These are phyloP conservation scores for Chrysoporthe deuterocubensis DNA, from an alignment of 2,329 filamentous ascomycete species.

Conservation along the genomic window DNA sequence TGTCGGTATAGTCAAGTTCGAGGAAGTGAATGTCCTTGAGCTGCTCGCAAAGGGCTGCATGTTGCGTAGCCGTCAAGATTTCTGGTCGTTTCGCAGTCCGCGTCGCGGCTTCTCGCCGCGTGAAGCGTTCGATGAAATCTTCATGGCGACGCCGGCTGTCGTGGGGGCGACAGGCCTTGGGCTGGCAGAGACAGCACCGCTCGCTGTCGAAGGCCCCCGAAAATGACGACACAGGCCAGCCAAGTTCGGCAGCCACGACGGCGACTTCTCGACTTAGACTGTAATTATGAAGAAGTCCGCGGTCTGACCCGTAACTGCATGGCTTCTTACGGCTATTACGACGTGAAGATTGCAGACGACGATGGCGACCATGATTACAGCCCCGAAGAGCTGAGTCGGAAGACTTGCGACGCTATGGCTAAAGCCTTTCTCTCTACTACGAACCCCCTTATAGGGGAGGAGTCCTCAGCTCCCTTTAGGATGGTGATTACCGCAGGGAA, in stretches of 20 bases:
- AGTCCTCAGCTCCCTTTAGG: too few species aligned
- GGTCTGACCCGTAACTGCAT: too few species aligned
- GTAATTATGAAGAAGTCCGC: neutral
- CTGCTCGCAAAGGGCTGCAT: slow-evolving; percentile 30
- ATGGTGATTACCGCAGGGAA: too few species aligned
- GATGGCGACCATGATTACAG: too few species aligned
- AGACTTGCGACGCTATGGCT: too few species aligned
- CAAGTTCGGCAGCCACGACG: slow-evolving; percentile 2
- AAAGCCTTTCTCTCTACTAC: too few species aligned
- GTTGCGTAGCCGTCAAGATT: slow-evolving; percentile 27
- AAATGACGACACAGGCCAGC: slow-evolving; percentile 4
- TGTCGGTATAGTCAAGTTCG: slow-evolving; percentile 29
- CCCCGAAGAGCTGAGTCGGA: too few species aligned
- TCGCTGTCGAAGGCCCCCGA: slow-evolving; percentile 1
- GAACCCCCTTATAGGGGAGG: too few species aligned
- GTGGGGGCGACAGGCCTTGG: neutral
- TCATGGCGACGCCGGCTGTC: slow-evolving; percentile 1
- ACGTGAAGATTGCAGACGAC: too few species aligned
- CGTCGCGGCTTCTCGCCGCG: slow-evolving; percentile 21
- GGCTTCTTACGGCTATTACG: too few species aligned
- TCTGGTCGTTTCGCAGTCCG: slow-evolving; percentile 25
- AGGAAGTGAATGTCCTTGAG: slow-evolving; percentile 30
- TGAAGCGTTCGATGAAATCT: slow-evolving; percentile 28
- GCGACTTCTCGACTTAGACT: neutral
- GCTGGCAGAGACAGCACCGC: slow-evolving; percentile 2